Evolutionary conservation across 1,284 basidiomycete species (phyloP).

Genomic region (Apiotrichum gracile): DNA sequence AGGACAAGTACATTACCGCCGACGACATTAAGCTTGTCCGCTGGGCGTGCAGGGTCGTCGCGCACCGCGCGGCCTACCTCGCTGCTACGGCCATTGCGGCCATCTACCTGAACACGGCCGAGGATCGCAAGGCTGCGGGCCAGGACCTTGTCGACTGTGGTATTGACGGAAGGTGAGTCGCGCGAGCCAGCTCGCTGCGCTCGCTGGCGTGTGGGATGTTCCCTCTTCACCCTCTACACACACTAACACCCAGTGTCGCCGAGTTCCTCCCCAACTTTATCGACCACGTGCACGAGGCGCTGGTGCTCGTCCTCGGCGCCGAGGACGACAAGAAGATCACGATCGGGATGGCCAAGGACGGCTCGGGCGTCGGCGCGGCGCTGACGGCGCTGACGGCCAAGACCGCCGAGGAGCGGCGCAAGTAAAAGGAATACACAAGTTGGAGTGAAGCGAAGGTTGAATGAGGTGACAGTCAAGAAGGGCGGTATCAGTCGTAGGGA

Average conservation of each 20-base stretch:
- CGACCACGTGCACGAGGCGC: constrained; percentile 62
- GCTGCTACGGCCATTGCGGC: constrained; percentile 84
- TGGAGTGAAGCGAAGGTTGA: background rate
- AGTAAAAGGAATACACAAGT: background rate
- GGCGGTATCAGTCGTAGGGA: too few relatives aligned
- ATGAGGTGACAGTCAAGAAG: too few relatives aligned
- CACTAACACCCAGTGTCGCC: too few relatives aligned
- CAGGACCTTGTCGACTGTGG: constrained; percentile 63
- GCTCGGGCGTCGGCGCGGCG: constrained; percentile 78
- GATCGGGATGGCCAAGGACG: constrained; percentile 92
- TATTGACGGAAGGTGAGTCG: constrained; percentile 80
- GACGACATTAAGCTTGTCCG: constrained; percentile 65
- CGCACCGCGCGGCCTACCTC: constrained; percentile 71
- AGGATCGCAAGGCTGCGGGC: constrained; percentile 52
- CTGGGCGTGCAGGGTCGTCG: constrained; percentile 72
- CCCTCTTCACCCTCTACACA: too few relatives aligned
- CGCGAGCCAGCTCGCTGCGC: too few relatives aligned
- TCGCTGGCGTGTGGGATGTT: too few relatives aligned
- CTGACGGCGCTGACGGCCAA: constrained; percentile 48
- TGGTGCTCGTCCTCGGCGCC: constrained; percentile 69
- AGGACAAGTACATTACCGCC: constrained; percentile 46
- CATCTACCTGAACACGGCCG: constrained; percentile 71
- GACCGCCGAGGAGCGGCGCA: constrained; percentile 34
- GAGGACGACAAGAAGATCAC: constrained; percentile 71
- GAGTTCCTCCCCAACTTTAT: constrained; percentile 87